These are phyloP conservation scores for Nothomitra cinnamomea DNA, from an alignment of 2,329 filamentous ascomycete species.

Conservation along the genomic window DNA sequence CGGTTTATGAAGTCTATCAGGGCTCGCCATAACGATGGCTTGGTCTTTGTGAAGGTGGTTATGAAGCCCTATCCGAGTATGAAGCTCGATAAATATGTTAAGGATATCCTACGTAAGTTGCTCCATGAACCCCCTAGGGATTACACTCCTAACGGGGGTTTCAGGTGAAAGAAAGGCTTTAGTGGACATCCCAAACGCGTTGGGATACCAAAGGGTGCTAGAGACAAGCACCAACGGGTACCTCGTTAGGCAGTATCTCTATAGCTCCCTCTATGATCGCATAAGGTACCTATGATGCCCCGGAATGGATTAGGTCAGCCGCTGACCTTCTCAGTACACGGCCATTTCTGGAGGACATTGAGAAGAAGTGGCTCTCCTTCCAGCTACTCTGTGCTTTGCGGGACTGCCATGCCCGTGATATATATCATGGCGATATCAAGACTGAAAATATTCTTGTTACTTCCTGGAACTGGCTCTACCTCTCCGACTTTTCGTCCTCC, in stretches of 20 bases:
- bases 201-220: constrained; percentile 77
- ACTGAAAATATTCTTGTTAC: constrained; percentile 94
- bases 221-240: constrained; percentile 88
- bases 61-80: constrained; percentile 81
- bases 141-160: constrained; percentile 12
- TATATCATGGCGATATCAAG: constrained; percentile 98
- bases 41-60: constrained; percentile 86
- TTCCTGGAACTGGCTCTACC: constrained; percentile 98
- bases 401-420: constrained; percentile 74
- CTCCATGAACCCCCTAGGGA: background rate
- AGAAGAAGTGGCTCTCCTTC: constrained; percentile 97
- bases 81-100: constrained; percentile 62
- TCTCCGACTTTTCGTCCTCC: constrained; percentile 90
- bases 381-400: constrained; percentile 83
- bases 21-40: constrained; percentile 73
- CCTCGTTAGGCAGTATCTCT: constrained; percentile 83
- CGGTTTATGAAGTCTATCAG: constrained; percentile 95
- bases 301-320: background rate
- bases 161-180: constrained; percentile 64
- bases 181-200: constrained; percentile 72
- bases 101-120: constrained; percentile 52
- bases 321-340: constrained; percentile 46
- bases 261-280: constrained; percentile 93
- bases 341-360: constrained; percentile 90
- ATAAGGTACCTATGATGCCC: constrained; percentile 37